A percentile compares a stretch with the other conserved stretches of the same genome.
These are phyloP conservation scores for Cynara cardunculus DNA, from an alignment of 129 eudicot species.

Conservation along the genomic window DNA sequence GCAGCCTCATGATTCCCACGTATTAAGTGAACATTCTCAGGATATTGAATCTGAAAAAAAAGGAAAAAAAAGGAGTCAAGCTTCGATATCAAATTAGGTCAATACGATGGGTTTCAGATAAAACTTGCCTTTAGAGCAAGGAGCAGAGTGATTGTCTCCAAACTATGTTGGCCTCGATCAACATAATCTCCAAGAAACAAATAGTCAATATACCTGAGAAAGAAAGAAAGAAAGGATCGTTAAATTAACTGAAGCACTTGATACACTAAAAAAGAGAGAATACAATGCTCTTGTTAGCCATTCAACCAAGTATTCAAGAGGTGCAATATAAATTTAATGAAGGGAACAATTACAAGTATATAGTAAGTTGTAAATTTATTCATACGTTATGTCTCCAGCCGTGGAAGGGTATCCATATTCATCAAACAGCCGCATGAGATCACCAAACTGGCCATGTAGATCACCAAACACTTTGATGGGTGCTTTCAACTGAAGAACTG, in stretches of 20 bases:
- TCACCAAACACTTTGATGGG: constrained; percentile 97
- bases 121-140: constrained; percentile 84
- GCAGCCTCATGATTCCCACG: constrained; percentile 99
- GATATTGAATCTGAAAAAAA: constrained; percentile 76
- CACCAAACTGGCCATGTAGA: constrained; percentile 99
- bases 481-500: constrained; percentile 96
- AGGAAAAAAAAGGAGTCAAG: not conserved
- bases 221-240: not conserved
- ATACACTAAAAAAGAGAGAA: not conserved
- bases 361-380: not conserved
- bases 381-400: constrained; percentile 97
- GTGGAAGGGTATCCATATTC: constrained; percentile 99
- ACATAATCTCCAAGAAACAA: constrained; percentile 96
- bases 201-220: constrained; percentile 87
- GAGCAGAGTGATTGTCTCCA: constrained; percentile 90
- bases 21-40: constrained; percentile 94
- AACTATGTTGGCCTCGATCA: constrained; percentile 99
- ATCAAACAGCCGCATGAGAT: constrained; percentile 89
- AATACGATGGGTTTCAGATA: not conserved
- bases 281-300: not conserved
- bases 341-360: not conserved
- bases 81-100: not conserved
- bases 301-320: not conserved
- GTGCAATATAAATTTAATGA: not conserved
- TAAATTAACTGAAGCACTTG: not conserved